Conservation (phyloP, 306 rosid species). For the Amphicarpaea edgeworthii region DNA sequence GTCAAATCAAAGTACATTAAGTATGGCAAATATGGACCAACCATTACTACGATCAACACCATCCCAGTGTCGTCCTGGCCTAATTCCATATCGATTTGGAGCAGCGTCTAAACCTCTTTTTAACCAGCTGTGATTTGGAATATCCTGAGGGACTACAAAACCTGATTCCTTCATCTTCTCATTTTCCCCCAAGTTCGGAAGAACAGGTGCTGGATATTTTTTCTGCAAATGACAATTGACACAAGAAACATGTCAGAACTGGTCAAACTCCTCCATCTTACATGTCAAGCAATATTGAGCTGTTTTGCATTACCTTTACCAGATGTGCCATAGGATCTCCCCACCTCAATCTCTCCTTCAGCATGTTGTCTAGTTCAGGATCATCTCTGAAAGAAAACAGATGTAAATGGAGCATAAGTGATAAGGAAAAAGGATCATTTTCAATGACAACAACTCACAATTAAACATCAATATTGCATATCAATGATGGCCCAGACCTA, state of each 20-base stretch:
- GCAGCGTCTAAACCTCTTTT: conserved; percentile 82
- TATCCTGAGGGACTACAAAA: conserved; percentile 85
- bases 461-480: conserved; percentile 16
- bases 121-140: conserved; percentile 88
- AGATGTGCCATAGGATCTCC: conserved; percentile 97
- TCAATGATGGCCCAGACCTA: background rate
- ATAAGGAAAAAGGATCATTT: conserved; percentile 23
- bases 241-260: conserved; percentile 40
- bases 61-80: conserved; percentile 97
- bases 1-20: background rate
- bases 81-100: conserved; percentile 79
- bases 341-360: conserved; percentile 85
- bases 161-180: conserved; percentile 91
- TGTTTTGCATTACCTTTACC: conserved; percentile 71
- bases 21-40: conserved; percentile 50
- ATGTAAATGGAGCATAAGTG: conserved; percentile 16
- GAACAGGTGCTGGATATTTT: conserved; percentile 64
- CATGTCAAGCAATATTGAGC: conserved; percentile 9
- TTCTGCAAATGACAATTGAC: conserved; percentile 60
- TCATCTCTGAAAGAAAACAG: conserved; percentile 71
- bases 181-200: conserved; percentile 66
- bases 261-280: conserved; percentile 29
- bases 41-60: conserved; percentile 95
- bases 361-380: conserved; percentile 77
- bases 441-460: conserved; percentile 31